These are phyloP conservation scores for Kazachstania psychrophila DNA, from an alignment of 805 yeast genomes.

Conservation along the genomic window DNA sequence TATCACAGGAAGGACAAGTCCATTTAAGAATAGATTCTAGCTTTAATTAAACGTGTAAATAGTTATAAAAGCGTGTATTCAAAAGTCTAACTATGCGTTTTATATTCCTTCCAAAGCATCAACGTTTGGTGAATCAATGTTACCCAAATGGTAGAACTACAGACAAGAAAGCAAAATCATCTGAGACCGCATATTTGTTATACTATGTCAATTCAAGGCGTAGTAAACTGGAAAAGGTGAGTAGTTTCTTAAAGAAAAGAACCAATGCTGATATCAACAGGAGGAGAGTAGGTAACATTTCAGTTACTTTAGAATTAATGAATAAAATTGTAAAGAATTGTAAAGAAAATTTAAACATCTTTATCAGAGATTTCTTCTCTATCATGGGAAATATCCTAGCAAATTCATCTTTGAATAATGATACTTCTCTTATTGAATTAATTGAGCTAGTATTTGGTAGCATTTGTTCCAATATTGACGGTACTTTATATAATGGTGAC, in stretches of 20 bases:
- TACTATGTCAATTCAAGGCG: constrained; percentile 88
- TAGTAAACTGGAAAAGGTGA: constrained; percentile 81
- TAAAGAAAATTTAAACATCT: constrained; percentile 72
- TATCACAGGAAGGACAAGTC: too few species aligned
- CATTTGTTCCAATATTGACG: constrained; percentile 48
- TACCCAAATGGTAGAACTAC: constrained; percentile 81
- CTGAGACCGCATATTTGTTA: constrained; percentile 78
- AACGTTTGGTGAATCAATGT: constrained; percentile 80
- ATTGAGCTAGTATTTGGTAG: constrained; percentile 39
- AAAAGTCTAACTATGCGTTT: too few species aligned
- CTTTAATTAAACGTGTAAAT: too few species aligned
- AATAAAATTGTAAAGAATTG: constrained; percentile 65
- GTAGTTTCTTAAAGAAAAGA: constrained; percentile 53
- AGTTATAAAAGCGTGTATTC: too few species aligned
- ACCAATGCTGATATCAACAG: constrained; percentile 52
- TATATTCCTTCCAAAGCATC: constrained; percentile 71
- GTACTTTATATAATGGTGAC: constrained; percentile 58
- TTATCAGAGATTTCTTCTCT: constrained; percentile 58
- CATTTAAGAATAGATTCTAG: too few species aligned
- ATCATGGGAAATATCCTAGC: constrained; percentile 46
- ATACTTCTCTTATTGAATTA: constrained; percentile 50
- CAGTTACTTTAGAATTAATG: constrained; percentile 68
- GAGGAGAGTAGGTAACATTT: constrained; percentile 66
- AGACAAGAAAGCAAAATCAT: constrained; percentile 87
- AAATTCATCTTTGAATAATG: constrained; percentile 37